These are phyloP conservation scores for Polygonum aviculare DNA, from an alignment of 148 eudicot species.

Conservation along the genomic window DNA sequence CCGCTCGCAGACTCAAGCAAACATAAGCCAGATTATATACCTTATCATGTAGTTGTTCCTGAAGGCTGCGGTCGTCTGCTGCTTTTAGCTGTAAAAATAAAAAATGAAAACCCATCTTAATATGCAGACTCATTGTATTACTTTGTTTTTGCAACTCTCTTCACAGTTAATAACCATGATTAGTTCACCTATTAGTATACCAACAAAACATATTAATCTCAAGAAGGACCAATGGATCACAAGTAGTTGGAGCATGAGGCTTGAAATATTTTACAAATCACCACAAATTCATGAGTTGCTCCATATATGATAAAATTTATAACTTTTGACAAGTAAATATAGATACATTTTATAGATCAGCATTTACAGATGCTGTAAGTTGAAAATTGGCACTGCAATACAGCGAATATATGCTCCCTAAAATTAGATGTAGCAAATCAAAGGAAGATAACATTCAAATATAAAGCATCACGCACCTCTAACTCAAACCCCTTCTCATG, in stretches of 20 bases:
- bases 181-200: background rate
- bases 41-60: slow-evolving; percentile 90
- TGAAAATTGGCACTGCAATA: background rate
- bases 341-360: background rate
- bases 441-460: background rate
- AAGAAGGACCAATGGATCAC: background rate
- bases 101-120: background rate
- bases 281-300: background rate
- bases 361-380: background rate
- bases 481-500: slow-evolving; percentile 86
- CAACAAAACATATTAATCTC: background rate
- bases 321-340: background rate
- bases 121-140: background rate
- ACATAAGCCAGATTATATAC: slow-evolving; percentile 20
- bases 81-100: slow-evolving; percentile 55
- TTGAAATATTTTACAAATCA: background rate
- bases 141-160: background rate
- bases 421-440: background rate
- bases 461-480: slow-evolving; percentile 44
- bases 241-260: background rate
- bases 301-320: background rate
- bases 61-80: slow-evolving; percentile 89
- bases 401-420: background rate
- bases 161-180: background rate
- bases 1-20: background rate